These are phyloP conservation scores for Cladosporium sp. DNA, from an alignment of 2,329 filamentous ascomycete genomes.

Conservation along the genomic window DNA sequence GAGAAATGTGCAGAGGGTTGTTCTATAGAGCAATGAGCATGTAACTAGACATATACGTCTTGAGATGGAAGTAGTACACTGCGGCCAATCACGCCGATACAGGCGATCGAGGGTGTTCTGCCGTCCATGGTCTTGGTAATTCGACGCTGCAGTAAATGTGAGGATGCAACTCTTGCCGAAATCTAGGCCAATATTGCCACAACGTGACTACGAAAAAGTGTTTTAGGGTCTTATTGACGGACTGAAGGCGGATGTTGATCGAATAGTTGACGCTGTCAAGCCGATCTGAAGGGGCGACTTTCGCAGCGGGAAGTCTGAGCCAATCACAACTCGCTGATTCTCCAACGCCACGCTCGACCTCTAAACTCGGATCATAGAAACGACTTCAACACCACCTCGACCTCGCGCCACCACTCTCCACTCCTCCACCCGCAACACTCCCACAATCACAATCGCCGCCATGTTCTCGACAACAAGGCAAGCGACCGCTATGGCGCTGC, in stretches of 20 bases:
- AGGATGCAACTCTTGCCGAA: not conserved
- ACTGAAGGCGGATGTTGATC: not conserved
- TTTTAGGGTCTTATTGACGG: slow-evolving; percentile 2
- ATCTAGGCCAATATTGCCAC: not conserved
- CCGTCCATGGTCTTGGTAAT: slow-evolving; percentile 6
- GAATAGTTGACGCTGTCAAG: not conserved
- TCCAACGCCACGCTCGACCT: slow-evolving; percentile 18
- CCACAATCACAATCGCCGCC: slow-evolving; percentile 28
- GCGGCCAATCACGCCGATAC: slow-evolving; percentile 90
- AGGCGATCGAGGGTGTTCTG: slow-evolving; percentile 72
- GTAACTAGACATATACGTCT: not conserved
- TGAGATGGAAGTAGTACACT: slow-evolving; percentile 61
- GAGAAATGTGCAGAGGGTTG: slow-evolving; percentile 89
- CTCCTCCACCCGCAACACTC: slow-evolving; percentile 20
- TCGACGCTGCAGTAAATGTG: not conserved
- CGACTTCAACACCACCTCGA: slow-evolving; percentile 18
- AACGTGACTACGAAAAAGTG: not conserved
- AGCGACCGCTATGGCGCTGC: slow-evolving; percentile 56
- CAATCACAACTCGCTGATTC: slow-evolving; percentile 24
- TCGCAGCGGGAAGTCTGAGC: slow-evolving; percentile 23
- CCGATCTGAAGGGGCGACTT: slow-evolving; percentile 5
- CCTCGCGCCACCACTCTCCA: slow-evolving; percentile 32
- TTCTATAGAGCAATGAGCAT: slow-evolving; percentile 60
- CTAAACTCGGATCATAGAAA: slow-evolving; percentile 15
- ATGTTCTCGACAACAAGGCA: slow-evolving; percentile 57